A percentile compares a stretch with the other conserved stretches of the same genome.
These are phyloP conservation scores for Cystobasidium slooffiae DNA, from an alignment of 1,284 basidiomycete species.

Conservation along the genomic window DNA sequence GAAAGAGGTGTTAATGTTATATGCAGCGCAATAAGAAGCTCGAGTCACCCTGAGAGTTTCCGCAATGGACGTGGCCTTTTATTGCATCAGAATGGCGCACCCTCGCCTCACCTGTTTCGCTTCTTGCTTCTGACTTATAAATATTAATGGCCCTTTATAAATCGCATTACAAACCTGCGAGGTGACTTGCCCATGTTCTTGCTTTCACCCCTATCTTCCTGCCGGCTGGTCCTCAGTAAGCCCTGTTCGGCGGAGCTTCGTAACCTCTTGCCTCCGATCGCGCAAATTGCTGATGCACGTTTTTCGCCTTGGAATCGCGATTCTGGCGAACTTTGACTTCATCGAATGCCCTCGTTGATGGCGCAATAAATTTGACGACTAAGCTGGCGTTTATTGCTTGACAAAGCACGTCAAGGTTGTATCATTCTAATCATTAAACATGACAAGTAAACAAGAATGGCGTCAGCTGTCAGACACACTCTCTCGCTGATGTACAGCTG, in stretches of 20 bases:
- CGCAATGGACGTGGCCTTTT: conserved; percentile 9
- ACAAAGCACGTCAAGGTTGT: background rate
- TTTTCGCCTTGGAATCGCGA: no score
- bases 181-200: background rate
- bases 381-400: conserved; percentile 12
- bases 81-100: conserved; percentile 21
- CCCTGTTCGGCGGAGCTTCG: background rate
- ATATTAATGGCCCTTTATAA: background rate
- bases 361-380: background rate
- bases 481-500: no score
- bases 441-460: no score
- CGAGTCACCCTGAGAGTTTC: conserved; percentile 3
- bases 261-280: background rate
- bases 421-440: no score
- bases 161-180: background rate
- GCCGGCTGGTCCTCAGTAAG: background rate
- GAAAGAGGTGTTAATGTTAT: background rate
- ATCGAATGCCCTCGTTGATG: background rate
- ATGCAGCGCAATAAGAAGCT: background rate
- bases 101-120: background rate
- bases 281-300: background rate
- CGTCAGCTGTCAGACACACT: no score
- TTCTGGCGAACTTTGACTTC: background rate
- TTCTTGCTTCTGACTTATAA: background rate
- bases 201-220: background rate